Conservation (phyloP, 495 filamentous ascomycete genomes). For the Neurospora cerealis region DNA sequence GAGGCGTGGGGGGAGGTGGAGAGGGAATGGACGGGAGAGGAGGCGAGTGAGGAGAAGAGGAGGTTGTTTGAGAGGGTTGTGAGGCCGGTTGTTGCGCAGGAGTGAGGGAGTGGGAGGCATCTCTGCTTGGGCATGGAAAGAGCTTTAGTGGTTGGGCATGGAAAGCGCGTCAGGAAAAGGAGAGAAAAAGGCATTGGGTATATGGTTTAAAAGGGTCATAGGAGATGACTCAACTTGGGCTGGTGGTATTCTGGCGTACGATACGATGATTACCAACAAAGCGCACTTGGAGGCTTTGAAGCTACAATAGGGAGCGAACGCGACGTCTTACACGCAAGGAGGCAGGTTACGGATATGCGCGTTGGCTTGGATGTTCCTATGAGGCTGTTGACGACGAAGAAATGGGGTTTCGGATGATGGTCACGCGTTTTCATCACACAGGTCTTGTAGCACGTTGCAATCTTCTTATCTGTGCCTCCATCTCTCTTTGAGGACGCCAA, state of each 20-base stretch:
- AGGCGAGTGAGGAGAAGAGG: constrained; percentile 15
- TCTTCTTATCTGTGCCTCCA: background rate
- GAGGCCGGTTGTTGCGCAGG: constrained; percentile 29
- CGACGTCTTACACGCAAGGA: background rate
- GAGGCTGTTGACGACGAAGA: background rate
- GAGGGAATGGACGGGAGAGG: constrained; percentile 22
- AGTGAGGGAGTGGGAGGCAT: constrained; percentile 2
- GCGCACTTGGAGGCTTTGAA: background rate
- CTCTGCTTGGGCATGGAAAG: background rate
- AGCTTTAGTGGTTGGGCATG: background rate
- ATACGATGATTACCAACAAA: background rate
- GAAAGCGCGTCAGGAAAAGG: background rate
- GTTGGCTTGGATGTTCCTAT: background rate
- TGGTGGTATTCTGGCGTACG: background rate
- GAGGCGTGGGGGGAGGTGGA: constrained; percentile 25
- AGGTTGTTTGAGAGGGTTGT: constrained; percentile 26
- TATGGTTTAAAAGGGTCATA: background rate
- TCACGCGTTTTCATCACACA: background rate
- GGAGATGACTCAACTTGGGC: background rate
- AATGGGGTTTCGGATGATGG: background rate
- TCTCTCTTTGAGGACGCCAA: background rate
- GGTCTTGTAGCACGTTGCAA: background rate
- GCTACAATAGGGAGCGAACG: background rate
- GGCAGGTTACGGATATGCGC: background rate
- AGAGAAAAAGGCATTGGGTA: background rate